Percentiles rank a stretch among this genome's conserved stretches.
These are phyloP conservation scores for Syzygium syzygioides DNA, from an alignment of 441 rosid species.

Conservation along the genomic window DNA sequence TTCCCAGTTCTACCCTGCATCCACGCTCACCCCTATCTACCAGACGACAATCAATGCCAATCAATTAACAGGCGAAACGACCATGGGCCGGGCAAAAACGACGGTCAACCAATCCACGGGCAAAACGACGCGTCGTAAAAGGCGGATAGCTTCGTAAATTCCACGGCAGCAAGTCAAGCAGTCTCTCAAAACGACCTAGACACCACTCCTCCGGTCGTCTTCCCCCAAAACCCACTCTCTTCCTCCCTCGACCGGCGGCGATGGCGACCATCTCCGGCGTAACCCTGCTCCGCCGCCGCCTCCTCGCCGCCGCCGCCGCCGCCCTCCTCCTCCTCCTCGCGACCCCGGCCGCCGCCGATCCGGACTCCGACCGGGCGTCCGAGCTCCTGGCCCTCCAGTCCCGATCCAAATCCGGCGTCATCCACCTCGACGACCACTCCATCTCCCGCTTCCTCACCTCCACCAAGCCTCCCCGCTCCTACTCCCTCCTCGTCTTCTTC, in stretches of 20 bases:
- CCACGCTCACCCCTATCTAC: too few species aligned
- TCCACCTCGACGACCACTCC: slow-evolving; percentile 67
- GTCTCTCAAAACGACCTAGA: not conserved
- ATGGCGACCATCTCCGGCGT: slow-evolving; percentile 36
- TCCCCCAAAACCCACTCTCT: not conserved
- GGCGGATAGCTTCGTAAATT: not conserved
- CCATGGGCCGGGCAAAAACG: not conserved
- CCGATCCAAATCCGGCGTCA: slow-evolving; percentile 51
- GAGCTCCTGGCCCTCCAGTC: slow-evolving; percentile 3
- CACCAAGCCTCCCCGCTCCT: slow-evolving; percentile 58
- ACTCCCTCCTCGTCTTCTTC: slow-evolving; percentile 76
- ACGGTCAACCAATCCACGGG: not conserved
- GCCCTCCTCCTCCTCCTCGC: not conserved
- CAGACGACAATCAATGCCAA: too few species aligned
- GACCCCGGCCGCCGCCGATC: slow-evolving; percentile 8
- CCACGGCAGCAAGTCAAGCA: not conserved
- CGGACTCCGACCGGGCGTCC: not conserved
- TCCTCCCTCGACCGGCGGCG: not conserved
- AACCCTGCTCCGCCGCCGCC: slow-evolving; percentile 8
- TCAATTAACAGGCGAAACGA: not conserved
- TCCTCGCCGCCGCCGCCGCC: slow-evolving; percentile 11
- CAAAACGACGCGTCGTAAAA: not conserved
- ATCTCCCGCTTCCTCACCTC: slow-evolving; percentile 71
- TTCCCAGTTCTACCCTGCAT: too few species aligned
- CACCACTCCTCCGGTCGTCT: not conserved